A percentile compares a stretch with the other conserved stretches of the same genome.
phyloP scores from a whole-genome alignment of 2,329 filamentous ascomycete genomes.

The Hypoxylon rubiginosum region DNA sequence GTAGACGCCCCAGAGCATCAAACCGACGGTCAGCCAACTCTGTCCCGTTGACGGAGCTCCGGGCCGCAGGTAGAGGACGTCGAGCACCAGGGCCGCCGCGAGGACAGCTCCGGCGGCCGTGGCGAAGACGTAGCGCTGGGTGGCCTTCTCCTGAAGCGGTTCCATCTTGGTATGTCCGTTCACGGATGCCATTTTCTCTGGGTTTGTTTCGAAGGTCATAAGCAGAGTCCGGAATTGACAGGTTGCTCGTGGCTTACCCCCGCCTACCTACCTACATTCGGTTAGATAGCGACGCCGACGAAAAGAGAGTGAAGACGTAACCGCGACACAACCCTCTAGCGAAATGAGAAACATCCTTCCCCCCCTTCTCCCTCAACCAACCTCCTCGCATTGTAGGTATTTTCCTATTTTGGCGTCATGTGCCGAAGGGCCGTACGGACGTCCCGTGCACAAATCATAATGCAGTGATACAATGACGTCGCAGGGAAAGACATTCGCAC shows the following conservation, averaged over 20 bases:
- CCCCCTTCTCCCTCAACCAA: neutral
- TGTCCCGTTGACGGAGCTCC: slow-evolving; percentile 7
- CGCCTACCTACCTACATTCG: too few relatives aligned
- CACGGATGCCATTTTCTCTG: slow-evolving; percentile 18
- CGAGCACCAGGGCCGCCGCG: slow-evolving; percentile 20
- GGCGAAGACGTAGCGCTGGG: slow-evolving; percentile 39
- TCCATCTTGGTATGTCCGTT: slow-evolving; percentile 17
- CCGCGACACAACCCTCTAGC: too few relatives aligned
- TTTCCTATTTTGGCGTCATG: neutral
- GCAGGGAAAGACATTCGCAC: neutral
- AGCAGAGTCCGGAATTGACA: too few relatives aligned
- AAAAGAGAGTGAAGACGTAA: too few relatives aligned
- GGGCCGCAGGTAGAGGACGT: slow-evolving; percentile 32
- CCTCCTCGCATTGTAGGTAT: neutral
- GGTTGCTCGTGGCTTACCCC: too few relatives aligned
- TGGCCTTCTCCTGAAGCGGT: slow-evolving; percentile 34
- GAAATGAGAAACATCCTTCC: neutral
- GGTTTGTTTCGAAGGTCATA: neutral
- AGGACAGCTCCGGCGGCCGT: slow-evolving; percentile 14
- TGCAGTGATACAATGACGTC: slow-evolving; percentile 2
- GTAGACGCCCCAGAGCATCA: slow-evolving; percentile 32
- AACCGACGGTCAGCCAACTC: slow-evolving; percentile 20
- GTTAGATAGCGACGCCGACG: too few relatives aligned
- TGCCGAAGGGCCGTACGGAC: neutral
- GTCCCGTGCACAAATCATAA: neutral